Conservation (phyloP, 345 rosid species). For the Clausena lansium region DNA sequence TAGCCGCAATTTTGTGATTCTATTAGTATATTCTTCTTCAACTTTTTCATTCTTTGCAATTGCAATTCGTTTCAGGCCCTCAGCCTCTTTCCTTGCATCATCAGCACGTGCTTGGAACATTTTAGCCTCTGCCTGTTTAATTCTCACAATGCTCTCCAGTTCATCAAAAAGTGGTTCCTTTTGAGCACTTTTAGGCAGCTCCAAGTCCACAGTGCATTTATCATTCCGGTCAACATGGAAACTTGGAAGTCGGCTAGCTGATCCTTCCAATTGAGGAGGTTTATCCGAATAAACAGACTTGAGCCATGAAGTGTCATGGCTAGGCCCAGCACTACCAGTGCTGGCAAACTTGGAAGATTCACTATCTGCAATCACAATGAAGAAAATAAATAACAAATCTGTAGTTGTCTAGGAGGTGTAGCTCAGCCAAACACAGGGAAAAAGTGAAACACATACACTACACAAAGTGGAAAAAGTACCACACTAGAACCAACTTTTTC, state of each 20-base stretch:
- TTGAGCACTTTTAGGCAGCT: constrained; percentile 37
- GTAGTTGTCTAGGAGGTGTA: neutral
- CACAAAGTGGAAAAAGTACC: neutral
- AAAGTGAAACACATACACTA: neutral
- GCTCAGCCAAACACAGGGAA: neutral
- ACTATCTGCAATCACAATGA: constrained; percentile 54
- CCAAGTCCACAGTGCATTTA: constrained; percentile 41
- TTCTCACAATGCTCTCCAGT: constrained; percentile 78
- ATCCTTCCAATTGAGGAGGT: constrained; percentile 50
- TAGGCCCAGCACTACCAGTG: constrained; percentile 43
- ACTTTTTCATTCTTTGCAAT: constrained; percentile 68
- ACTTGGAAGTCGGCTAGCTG: constrained; percentile 48
- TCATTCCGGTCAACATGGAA: constrained; percentile 50
- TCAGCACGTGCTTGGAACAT: constrained; percentile 92
- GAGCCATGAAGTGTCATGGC: constrained; percentile 56
- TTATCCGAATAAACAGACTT: constrained; percentile 60
- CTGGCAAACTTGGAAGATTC: constrained; percentile 48
- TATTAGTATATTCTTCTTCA: constrained; percentile 62
- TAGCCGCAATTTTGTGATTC: constrained; percentile 60
- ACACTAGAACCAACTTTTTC: neutral
- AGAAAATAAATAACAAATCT: neutral
- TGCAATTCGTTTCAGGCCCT: constrained; percentile 78
- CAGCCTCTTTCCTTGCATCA: constrained; percentile 88
- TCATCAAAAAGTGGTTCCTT: constrained; percentile 79
- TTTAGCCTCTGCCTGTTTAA: constrained; percentile 83